Evolutionary conservation across 2,329 filamentous ascomycete genomes (phyloP), one percentile per base, ranked within the genome.

Genomic region (Xylariaceae sp.): DNA sequence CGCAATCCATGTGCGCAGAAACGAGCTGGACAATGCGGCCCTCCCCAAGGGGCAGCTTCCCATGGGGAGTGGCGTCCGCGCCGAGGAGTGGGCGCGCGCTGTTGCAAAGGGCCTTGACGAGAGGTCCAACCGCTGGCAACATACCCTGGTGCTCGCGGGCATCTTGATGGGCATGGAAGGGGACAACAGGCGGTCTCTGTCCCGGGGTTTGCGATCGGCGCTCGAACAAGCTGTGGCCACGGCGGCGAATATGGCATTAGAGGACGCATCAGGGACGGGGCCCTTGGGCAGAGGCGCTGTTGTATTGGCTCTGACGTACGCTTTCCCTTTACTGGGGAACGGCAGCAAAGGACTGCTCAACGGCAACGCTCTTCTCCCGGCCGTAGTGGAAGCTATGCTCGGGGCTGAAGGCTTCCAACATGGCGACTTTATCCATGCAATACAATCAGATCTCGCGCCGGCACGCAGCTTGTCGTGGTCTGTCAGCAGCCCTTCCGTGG

Each of bases 61-160:
- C 13, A 46, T 56, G n/a, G 67, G 68, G 9, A 64, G 69, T 36
- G 69, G 66, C 3, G 46, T 78, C 7, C 45, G 57, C 17, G 67
- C 68, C 48, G 72, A 77, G 34, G 67, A 64, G 15, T 81, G 77
- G 76, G 65, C 74, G 7, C 66, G 69, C 14, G 74, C 74, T 1
- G 69, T 81, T 3, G 69, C 72, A 30, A 72, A 71, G 51, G 77
- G 76, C 24, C 68, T 73, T 8, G 76, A 81, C 38, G 72, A 71
- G 21, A 69, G 71, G 31, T 78, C 78, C 12, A 73, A 70, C 17
- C 70, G 86, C 55, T 95, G 88, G 88, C 82, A 88, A 60, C 88
- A 95, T 60, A 63, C 88, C 19, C 68, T 95, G n/a, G 74, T 89
- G 4, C 73, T 95, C 7, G 81, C 81, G 0, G 89, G 88, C 3